Base-by-base conservation (phyloP, 176 grass and related monocot species). In the Dendrocalamus sinicus region DNA sequence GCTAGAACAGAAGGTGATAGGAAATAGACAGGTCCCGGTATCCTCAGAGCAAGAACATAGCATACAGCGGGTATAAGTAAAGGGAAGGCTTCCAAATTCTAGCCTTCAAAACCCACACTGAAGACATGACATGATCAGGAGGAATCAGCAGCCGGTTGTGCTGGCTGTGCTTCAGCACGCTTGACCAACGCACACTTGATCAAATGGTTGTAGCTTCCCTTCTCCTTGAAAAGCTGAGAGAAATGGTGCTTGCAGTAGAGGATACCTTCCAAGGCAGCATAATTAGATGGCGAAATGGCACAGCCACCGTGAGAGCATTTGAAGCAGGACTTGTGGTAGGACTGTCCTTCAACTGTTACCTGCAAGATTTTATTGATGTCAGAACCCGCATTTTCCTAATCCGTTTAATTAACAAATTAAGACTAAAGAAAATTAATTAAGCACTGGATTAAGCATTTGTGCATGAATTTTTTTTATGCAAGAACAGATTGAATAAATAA, bases 201-300 rank as follows among this genome's bases (percentile, higher is more conserved):
- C 26, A 99, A 85, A 86, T 99, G 93, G 82, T 94, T 99, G 84
- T 99, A 99, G 73, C 96, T 99, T 12, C 96, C 96, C 86, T 96
- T 99, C 92, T 96, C 96, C 88, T 99, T 99, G 90, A 99, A 99
- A 84, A 99, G 96, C 72, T 99, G 96, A 20, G 94, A 96, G 86
- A 99, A 99, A 88, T 99, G 96, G 78, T 94, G 91, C 54, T 99
- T 99, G 92, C 96, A 99, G 84, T 99, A 99, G 71, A 99, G 93
- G 68, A 99, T 92, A 22, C 96, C 96, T 72, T 99, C 93, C 40
- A 99, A 87, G 11, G 96, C 96, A 12, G 96, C 96, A 50, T 99
- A 99, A 75, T 94, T 99, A 35, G 96, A 99, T 0, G 96, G 96
- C 43, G 92, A 86, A 51, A 99, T 94, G 14, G 93, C 86, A 32